Conservation (phyloP, 176 grass and related monocot genomes). For the Paspalum vaginatum region DNA sequence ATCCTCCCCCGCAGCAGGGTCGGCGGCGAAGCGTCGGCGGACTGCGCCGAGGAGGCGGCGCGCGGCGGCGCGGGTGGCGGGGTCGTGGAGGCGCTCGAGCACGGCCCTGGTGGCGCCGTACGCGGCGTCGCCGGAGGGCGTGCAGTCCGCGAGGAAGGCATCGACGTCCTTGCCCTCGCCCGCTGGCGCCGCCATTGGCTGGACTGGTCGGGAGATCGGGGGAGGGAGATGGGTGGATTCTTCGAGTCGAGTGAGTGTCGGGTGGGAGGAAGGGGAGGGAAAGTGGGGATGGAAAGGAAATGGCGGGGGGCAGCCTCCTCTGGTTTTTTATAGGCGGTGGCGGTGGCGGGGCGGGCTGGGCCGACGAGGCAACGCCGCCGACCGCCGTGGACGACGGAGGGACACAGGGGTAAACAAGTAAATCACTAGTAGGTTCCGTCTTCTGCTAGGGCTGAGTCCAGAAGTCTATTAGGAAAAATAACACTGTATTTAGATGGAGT, state of each 20-base stretch:
- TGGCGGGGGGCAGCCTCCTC: neutral
- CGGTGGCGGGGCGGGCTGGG: neutral
- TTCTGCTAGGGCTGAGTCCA: no score
- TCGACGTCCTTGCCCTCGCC: conserved; percentile 45
- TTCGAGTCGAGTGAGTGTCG: neutral
- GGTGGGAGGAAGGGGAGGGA: neutral
- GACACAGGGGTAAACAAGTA: no score
- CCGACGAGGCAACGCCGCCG: conserved; percentile 15
- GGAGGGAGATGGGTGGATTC: neutral
- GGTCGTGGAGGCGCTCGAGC: conserved; percentile 67
- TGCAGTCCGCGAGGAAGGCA: conserved; percentile 71
- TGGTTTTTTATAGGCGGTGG: neutral
- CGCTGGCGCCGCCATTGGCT: conserved; percentile 33
- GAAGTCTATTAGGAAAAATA: no score
- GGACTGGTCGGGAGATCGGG: neutral
- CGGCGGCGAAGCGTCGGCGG: conserved; percentile 61
- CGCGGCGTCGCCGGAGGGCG: conserved; percentile 77
- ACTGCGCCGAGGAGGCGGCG: conserved; percentile 78
- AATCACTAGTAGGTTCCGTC: no score
- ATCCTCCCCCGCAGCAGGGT: conserved; percentile 40
- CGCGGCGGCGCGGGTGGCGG: conserved; percentile 62
- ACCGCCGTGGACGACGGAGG: conserved; percentile 24
- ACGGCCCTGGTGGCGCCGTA: conserved; percentile 76
- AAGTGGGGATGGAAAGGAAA: conserved; percentile 11
- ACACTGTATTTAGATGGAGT: no score